Percentiles rank a stretch among this genome's conserved stretches.
Conservation (phyloP, 352 stramenopile species). For the Hyphochytrium catenoides region DNA sequence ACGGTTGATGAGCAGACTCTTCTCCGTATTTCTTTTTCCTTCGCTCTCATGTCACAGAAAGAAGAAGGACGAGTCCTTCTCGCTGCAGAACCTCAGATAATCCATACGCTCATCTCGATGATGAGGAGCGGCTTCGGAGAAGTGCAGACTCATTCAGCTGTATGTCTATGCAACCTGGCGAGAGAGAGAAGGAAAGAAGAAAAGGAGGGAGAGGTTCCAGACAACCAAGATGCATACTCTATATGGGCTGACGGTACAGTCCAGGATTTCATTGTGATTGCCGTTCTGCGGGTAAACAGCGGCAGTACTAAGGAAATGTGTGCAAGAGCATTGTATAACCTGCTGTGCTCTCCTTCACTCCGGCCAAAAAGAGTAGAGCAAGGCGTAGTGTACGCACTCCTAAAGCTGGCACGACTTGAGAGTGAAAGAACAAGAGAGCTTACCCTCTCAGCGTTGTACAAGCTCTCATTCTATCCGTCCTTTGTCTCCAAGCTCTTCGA, state of each 20-base stretch:
- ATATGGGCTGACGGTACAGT: constrained; percentile 63
- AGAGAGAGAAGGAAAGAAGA: constrained; percentile 36
- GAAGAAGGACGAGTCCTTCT: constrained; percentile 22
- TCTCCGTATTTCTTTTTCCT: constrained; percentile 42
- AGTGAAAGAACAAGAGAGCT: constrained; percentile 47
- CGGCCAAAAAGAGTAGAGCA: constrained; percentile 54
- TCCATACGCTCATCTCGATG: constrained; percentile 48
- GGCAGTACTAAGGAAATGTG: constrained; percentile 66
- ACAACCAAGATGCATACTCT: constrained; percentile 22
- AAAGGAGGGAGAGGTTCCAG: too few species aligned
- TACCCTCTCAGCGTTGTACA: constrained; percentile 52
- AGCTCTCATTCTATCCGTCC: constrained; percentile 35
- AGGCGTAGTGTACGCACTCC: constrained; percentile 53
- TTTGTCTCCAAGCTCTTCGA: constrained; percentile 52
- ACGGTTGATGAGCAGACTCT: constrained; percentile 30
- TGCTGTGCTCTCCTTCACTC: constrained; percentile 49
- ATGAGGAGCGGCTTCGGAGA: constrained; percentile 62
- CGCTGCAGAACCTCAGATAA: constrained; percentile 35
- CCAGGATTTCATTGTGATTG: constrained; percentile 66
- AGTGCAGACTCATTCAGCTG: constrained; percentile 65
- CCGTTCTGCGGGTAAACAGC: constrained; percentile 58
- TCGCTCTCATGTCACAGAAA: constrained; percentile 38
- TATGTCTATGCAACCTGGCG: constrained; percentile 51
- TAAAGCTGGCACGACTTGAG: constrained; percentile 53
- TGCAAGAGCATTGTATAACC: constrained; percentile 47